Base-by-base conservation (phyloP, 2,329 filamentous ascomycete genomes). In the Ascochyta koolunga region DNA sequence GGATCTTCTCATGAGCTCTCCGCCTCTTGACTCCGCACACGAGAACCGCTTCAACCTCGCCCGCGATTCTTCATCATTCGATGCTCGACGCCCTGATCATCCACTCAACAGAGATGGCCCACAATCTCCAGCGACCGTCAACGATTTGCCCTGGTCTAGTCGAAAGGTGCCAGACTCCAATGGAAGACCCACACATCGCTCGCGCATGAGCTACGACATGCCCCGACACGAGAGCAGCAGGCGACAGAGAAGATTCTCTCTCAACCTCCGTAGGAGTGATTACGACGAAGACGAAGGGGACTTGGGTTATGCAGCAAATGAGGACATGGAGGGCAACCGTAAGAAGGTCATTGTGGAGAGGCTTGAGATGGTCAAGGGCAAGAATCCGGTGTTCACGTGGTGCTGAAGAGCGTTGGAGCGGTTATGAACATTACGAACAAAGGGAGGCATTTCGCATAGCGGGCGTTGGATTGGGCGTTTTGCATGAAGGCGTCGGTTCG, bases 331-430 rank as follows among this genome's bases (percentile, higher is more conserved):
- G 76, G 90, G 90, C 11, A 90, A 92, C 68, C 87, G 89, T 72
- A 85, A 93, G 66, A 96, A 95, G 76, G 95, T 99, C 41, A 98
- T 99, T 80, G 93, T 99, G 41, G 95, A 99, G 80, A 83, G 95
- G 59, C 78, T 99, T 54, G 95, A 99, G 80, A 90, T 93, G 56
- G 95, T 99, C 58, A 98, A 98, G 82, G 91, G 88, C 71, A 89
- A 89, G 73, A 96, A 96, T 71, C 95, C 95, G 2, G 92, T 99
- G 27, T 99, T 99, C 76, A 96, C 90, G 38, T 99, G 95, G 90
- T 99, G 95, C 80, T 98, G 64, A 75, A 45, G 54, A 50, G 27
- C 10, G 50, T 32, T 49, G 24, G 27, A 41, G 13, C 39, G 11
- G 42, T 44, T 35, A 51, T 52, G 32, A 44, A 44, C 37, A 33